Evolutionary conservation across 345 rosid species (phyloP).

Genomic region (Angophora floribunda): DNA sequence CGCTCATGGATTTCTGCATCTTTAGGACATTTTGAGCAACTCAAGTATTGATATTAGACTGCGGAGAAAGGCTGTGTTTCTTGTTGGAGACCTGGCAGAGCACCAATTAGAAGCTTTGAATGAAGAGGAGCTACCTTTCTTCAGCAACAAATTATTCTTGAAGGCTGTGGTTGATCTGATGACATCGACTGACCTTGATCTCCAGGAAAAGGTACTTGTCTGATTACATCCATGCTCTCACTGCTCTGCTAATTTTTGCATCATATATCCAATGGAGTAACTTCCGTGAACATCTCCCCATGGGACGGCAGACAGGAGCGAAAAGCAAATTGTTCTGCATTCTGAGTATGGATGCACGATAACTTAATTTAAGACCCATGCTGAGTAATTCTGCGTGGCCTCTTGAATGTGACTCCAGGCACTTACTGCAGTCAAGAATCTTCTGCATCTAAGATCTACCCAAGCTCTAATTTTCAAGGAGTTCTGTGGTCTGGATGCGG

Average conservation of each 20-base stretch:
- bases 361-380: background rate
- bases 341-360: background rate
- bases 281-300: background rate
- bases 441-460: conserved; percentile 51
- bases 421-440: conserved; percentile 61
- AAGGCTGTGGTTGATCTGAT: conserved; percentile 75
- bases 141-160: conserved; percentile 46
- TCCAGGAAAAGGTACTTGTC: conserved; percentile 75
- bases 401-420: conserved; percentile 31
- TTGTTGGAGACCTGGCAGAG: conserved; percentile 73
- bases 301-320: background rate
- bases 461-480: conserved; percentile 59
- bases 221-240: background rate
- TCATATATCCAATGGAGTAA: background rate
- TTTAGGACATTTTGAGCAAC: conserved; percentile 61
- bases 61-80: conserved; percentile 60
- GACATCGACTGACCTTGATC: conserved; percentile 57
- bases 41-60: conserved; percentile 54
- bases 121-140: conserved; percentile 34
- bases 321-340: background rate
- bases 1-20: background rate
- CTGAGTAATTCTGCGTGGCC: background rate
- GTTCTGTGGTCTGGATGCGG: conserved; percentile 57
- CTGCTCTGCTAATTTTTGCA: background rate
- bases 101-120: conserved; percentile 39